Evolutionary conservation across 805 yeast species (phyloP).

Genomic region (Scheffersomyces ergatensis): DNA sequence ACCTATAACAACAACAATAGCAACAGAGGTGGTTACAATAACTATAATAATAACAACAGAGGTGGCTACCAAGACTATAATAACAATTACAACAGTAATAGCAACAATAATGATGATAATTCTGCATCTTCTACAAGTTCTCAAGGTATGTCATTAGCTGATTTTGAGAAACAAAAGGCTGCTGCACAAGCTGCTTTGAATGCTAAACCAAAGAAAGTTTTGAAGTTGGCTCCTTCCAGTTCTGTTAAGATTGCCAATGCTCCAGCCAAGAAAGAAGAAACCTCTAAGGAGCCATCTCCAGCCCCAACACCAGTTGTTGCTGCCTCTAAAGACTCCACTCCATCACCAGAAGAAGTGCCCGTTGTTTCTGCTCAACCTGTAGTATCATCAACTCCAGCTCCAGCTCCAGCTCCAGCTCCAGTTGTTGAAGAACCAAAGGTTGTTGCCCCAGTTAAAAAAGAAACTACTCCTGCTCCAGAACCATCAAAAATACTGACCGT

Average conservation of each 20-base stretch:
- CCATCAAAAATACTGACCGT: constrained; percentile 9
- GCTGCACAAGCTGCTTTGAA: constrained; percentile 39
- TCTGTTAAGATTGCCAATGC: constrained; percentile 63
- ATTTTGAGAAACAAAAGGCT: constrained; percentile 68
- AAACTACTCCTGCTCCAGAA: constrained; percentile 14
- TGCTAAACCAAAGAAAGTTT: constrained; percentile 62
- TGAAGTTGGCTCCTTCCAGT: constrained; percentile 64
- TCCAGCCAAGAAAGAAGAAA: constrained; percentile 33
- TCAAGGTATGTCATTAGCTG: constrained; percentile 69
- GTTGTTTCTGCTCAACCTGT: constrained; percentile 22
- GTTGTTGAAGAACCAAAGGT: constrained; percentile 21
- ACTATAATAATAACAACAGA: constrained; percentile 12
- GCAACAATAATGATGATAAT: constrained; percentile 20
- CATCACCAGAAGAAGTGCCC: constrained; percentile 21
- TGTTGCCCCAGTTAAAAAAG: constrained; percentile 10
- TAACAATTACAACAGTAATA: constrained; percentile 17
- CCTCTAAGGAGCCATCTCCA: constrained; percentile 19
- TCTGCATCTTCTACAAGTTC: constrained; percentile 4
- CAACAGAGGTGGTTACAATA: constrained; percentile 18
- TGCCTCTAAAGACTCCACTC: constrained; percentile 13
- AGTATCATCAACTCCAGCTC: constrained; percentile 13
- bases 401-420: constrained; percentile 20
- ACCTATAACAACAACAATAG: constrained; percentile 13
- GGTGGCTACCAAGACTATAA: constrained; percentile 24
- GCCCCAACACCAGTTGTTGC: constrained; percentile 17